Base-by-base conservation (phyloP, 2,329 filamentous ascomycete species). In the Niveomyces coronatus region DNA sequence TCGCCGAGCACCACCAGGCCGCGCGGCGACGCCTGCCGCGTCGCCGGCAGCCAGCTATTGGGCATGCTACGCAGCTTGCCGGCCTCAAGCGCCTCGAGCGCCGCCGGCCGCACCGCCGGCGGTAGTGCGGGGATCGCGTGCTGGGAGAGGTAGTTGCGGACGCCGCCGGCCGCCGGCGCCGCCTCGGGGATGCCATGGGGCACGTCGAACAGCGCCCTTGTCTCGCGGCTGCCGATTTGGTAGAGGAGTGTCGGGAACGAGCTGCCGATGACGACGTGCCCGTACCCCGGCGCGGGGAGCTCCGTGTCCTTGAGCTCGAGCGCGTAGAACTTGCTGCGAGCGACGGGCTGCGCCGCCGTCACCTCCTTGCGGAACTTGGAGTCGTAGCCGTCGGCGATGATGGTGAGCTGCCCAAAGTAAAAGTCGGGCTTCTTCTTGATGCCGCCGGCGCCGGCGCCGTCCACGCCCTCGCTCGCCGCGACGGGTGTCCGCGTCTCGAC, bases 161-260 rank as follows among this genome's bases (percentile, higher is more conserved):
- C 83, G 39, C 89, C 89, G 37, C 91, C 91, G 35, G 74, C 76
- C 24, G 79, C 72, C 2, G 79, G 66, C 0, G 79, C 74, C 0
- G 89, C 88, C 14, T 79, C 77, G 7, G 85, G 78, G 2, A 85
- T 69, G 52, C 81, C 76, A 20, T 82, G 75, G 4, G 89, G 89
- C 10, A 96, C 78, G 57, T 96, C 88, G 51, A 96, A 76, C 16
- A 98, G 74, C 10, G 82, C 84, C 47, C 91, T 79, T 2, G 91
- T 98, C 64, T 96, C 91, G 63, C 83, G 88, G 4, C 85, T 83
- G 54, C 91, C 89, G 56, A 98, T 98, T 64, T 96, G 91, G 67
- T 98, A 98, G 42, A 98, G 74, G 17, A 98, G 77, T 23, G 94
- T 77, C 1, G 91, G 89, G 44, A 59, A 68, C 31, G 76, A 73